A percentile compares a stretch with the other conserved stretches of the same genome.
These are phyloP conservation scores for Flaveria linearis DNA, from an alignment of 129 eudicot species.

Conservation along the genomic window DNA sequence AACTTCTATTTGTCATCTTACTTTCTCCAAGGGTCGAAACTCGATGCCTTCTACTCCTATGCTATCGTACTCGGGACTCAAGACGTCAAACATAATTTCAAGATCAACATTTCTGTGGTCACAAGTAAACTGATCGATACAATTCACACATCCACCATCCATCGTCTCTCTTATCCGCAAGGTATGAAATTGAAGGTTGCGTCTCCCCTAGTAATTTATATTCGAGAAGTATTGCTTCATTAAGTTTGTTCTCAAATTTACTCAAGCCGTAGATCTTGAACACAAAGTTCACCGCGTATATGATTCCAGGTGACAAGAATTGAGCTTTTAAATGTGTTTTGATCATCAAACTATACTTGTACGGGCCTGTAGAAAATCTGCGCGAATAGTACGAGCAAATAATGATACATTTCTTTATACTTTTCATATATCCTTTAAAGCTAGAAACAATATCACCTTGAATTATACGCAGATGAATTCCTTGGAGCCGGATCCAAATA, in stretches of 20 bases:
- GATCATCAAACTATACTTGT: background rate
- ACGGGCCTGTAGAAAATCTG: background rate
- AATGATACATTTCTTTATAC: background rate
- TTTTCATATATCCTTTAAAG: background rate
- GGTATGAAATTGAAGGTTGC: background rate
- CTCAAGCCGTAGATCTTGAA: background rate
- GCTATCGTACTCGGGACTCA: background rate
- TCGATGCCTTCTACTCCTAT: constrained; percentile 13
- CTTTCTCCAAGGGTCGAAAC: constrained; percentile 4
- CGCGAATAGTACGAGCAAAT: background rate
- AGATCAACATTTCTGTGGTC: background rate
- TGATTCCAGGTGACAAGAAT: constrained; percentile 14
- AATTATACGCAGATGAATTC: background rate
- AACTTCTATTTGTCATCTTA: background rate
- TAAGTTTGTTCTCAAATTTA: too few relatives aligned
- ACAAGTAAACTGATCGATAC: constrained; percentile 4
- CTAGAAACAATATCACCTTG: constrained; percentile 14
- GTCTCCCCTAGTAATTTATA: background rate
- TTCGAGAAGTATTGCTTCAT: background rate
- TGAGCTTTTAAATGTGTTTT: background rate
- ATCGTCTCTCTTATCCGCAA: background rate
- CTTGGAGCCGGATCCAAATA: background rate
- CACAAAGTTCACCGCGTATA: constrained; percentile 9
- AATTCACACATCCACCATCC: constrained; percentile 3
- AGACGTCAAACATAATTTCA: constrained; percentile 1